Evolutionary conservation across 2,329 filamentous ascomycete species (phyloP).

Genomic region (Calonectria multiphialidica): DNA sequence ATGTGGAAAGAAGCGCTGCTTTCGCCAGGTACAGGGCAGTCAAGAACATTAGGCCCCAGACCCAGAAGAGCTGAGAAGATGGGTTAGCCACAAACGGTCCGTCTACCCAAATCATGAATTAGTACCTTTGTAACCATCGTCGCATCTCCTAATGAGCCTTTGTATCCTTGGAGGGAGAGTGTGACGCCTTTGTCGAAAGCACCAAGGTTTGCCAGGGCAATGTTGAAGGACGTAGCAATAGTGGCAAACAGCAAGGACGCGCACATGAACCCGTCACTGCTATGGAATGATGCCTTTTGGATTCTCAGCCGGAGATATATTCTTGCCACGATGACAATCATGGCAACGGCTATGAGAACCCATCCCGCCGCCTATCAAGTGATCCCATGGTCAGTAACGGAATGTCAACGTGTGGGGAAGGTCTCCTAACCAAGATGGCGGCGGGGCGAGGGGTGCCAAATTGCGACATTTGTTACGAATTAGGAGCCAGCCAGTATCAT

Average conservation of each 20-base stretch:
- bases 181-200: neutral
- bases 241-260: neutral
- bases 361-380: neutral
- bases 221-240: neutral
- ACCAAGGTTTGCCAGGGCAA: neutral
- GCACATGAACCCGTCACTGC: neutral
- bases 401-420: too few species aligned
- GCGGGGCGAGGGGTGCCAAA: neutral
- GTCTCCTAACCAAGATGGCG: neutral
- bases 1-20: neutral
- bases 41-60: neutral
- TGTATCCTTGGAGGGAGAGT: neutral
- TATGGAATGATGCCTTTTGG: neutral
- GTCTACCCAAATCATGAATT: neutral
- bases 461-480: neutral
- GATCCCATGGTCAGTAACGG: neutral
- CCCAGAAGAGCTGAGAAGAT: neutral
- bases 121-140: neutral
- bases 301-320: slow-evolving; percentile 3
- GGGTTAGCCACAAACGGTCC: neutral
- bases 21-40: neutral
- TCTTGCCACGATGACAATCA: neutral
- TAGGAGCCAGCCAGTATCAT: neutral
- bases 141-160: neutral
- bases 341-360: neutral